These are phyloP conservation scores for Pholiota microspora DNA, from an alignment of 768 basidiomycete species.

Conservation along the genomic window DNA sequence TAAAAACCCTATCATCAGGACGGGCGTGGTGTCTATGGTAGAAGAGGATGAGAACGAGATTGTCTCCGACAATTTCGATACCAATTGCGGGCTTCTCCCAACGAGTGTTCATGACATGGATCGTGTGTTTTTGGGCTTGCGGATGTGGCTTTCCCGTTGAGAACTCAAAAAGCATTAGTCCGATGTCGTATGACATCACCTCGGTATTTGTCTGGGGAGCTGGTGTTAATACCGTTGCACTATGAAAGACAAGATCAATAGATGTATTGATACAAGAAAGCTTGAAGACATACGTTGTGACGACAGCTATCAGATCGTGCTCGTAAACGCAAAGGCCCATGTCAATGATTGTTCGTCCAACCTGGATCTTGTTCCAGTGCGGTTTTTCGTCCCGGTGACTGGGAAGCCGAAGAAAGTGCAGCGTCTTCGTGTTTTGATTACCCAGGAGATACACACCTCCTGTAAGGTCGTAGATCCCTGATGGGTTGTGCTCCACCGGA, in stretches of 20 bases:
- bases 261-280: no score
- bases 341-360: slow-evolving; percentile 34
- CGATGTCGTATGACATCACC: slow-evolving; percentile 18
- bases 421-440: slow-evolving; percentile 18
- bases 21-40: slow-evolving; percentile 14
- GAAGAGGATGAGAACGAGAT: slow-evolving; percentile 37
- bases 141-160: slow-evolving; percentile 38
- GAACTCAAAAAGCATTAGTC: slow-evolving; percentile 28
- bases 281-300: slow-evolving; percentile 33
- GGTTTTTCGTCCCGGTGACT: slow-evolving; percentile 20
- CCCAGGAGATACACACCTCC: slow-evolving; percentile 41
- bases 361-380: slow-evolving; percentile 28
- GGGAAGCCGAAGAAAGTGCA: slow-evolving; percentile 36
- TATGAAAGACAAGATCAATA: no score
- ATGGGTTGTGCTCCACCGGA: slow-evolving; percentile 24
- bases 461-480: slow-evolving; percentile 42
- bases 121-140: slow-evolving; percentile 24
- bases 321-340: slow-evolving; percentile 41
- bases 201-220: no score
- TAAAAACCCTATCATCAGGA: slow-evolving; percentile 30
- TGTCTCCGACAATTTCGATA: slow-evolving; percentile 44
- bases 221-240: no score
- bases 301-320: slow-evolving; percentile 41
- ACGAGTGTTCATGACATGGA: slow-evolving; percentile 26
- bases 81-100: slow-evolving; percentile 31